A percentile compares a stretch with the other conserved stretches of the same genome.
Evolutionary conservation across 169 alveolate genomes (phyloP).

Genomic region (Plasmodium reichenowi): DNA sequence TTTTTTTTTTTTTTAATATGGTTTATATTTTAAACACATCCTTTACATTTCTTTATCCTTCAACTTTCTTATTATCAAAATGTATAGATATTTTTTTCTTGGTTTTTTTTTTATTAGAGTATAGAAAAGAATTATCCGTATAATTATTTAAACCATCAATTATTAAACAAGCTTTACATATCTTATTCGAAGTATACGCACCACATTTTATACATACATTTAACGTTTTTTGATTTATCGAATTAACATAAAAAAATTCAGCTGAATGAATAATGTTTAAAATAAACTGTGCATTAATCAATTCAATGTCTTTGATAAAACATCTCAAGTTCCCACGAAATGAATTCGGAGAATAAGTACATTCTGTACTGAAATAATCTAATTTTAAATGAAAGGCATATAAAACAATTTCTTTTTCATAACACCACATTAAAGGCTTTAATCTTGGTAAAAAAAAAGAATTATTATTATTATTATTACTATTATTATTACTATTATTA

Average conservation of each 20-base stretch:
- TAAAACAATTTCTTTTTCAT: slow-evolving; percentile 97
- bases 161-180: slow-evolving; percentile 72
- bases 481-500: background rate
- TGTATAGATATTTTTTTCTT: slow-evolving; percentile 38
- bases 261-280: slow-evolving; percentile 80
- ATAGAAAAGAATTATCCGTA: slow-evolving; percentile 67
- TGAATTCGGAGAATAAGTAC: slow-evolving; percentile 97
- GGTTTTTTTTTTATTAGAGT: slow-evolving; percentile 36
- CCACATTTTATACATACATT: slow-evolving; percentile 54
- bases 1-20: too few relatives aligned
- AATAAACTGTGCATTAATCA: slow-evolving; percentile 81
- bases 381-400: slow-evolving; percentile 95
- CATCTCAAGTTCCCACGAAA: slow-evolving; percentile 97
- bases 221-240: slow-evolving; percentile 29
- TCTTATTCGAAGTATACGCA: slow-evolving; percentile 53
- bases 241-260: slow-evolving; percentile 75
- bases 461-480: background rate
- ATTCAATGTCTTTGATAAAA: slow-evolving; percentile 93
- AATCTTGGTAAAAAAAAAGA: slow-evolving; percentile 88
- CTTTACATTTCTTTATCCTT: background rate
- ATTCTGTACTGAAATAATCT: slow-evolving; percentile 97
- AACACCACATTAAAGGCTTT: slow-evolving; percentile 96
- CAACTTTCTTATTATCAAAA: slow-evolving; percentile 9
- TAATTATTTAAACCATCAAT: slow-evolving; percentile 57
- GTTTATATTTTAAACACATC: background rate